Evolutionary conservation across 768 basidiomycete species (phyloP), one percentile per base, ranked within the genome.

Genomic region (Agaricus subrufescens): DNA sequence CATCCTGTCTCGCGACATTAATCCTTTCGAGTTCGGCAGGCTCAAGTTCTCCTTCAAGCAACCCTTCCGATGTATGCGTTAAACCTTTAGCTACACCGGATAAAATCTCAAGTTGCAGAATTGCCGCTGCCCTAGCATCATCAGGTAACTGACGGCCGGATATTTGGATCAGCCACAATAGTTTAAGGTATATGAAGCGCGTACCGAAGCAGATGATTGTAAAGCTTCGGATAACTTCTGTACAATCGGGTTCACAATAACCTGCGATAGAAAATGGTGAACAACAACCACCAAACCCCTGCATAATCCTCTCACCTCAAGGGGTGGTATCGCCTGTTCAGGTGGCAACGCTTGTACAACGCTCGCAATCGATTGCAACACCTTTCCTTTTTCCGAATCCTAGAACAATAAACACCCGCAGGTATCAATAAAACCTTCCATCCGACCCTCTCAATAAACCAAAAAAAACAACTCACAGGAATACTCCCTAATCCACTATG

Each of bases 291-390:
- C 34, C 11, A 34, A 34, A 2, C 23, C n/a, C 19, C 14, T 37
- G 1, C 15, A 45, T 10, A 26, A 45, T 15, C 10, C 10, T 69
- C 73, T 38, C 50, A 88, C 89, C 71, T 87, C 82, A 25, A 95
- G 78, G 0, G 93, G 89, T 0, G 83, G 78, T 27, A 96, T 86
- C 54, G 83, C 89, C 43, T 93, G 87, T 42, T 74, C 74, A 0
- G 91, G 85, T 0, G 91, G 87, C 48, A 98, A 70, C 0, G 94
- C 95, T 63, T 97, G 91, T 31, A 97, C 89, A 3, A 98, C 92
- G 60, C 94, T 96, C 1, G 92, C 85, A 50, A 98, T 95, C 0
- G 89, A 91, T 66, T 97, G 90, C 45, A 97, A 73, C 1, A 97
- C 91, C 70, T 95, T 97, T 61, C 84, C 82, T 71, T 89, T 90